These are phyloP conservation scores for Zygosaccharomyces lentus DNA, from an alignment of 805 yeast species.

Conservation along the genomic window DNA sequence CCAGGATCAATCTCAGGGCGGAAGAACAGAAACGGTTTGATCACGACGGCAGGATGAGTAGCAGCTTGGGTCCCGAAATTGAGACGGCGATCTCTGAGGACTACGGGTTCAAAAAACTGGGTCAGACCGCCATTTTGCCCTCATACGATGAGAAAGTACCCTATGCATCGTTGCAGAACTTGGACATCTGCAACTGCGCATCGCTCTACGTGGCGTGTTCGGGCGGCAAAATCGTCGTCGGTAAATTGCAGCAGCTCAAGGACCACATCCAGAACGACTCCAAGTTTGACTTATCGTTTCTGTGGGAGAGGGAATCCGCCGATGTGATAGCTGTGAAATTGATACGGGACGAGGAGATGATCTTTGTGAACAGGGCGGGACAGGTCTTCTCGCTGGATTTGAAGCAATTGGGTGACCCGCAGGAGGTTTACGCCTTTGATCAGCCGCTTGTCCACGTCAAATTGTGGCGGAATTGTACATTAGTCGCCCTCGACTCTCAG, in stretches of 20 bases:
- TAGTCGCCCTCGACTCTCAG: slow-evolving; percentile 9
- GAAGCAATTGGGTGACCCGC: slow-evolving; percentile 3
- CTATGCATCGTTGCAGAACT: slow-evolving; percentile 35
- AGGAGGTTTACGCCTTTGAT: slow-evolving; percentile 4
- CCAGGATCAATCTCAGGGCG: too few species aligned
- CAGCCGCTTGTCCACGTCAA: slow-evolving; percentile 5
- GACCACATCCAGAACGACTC: slow-evolving; percentile 24
- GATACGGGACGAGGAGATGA: slow-evolving; percentile 28
- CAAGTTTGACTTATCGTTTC: slow-evolving; percentile 9
- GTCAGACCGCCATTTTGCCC: slow-evolving; percentile 35
- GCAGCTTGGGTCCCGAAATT: slow-evolving; percentile 22
- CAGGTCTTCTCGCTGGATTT: slow-evolving; percentile 17
- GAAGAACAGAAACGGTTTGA: too few species aligned
- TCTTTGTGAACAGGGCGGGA: slow-evolving; percentile 31
- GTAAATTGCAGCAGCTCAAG: slow-evolving; percentile 35
- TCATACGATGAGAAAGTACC: slow-evolving; percentile 37
- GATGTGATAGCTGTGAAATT: slow-evolving; percentile 34
- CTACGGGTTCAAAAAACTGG: slow-evolving; percentile 43
- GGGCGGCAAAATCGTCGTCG: slow-evolving; percentile 35
- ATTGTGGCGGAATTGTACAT: background rate
- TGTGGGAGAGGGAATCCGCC: slow-evolving; percentile 19
- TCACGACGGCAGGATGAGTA: slow-evolving; percentile 11
- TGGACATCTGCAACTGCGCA: slow-evolving; percentile 36
- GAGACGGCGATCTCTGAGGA: slow-evolving; percentile 36
- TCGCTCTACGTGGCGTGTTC: slow-evolving; percentile 40